Evolutionary conservation across 2,329 filamentous ascomycete genomes (phyloP).

Genomic region (Fusarium nelsonii): DNA sequence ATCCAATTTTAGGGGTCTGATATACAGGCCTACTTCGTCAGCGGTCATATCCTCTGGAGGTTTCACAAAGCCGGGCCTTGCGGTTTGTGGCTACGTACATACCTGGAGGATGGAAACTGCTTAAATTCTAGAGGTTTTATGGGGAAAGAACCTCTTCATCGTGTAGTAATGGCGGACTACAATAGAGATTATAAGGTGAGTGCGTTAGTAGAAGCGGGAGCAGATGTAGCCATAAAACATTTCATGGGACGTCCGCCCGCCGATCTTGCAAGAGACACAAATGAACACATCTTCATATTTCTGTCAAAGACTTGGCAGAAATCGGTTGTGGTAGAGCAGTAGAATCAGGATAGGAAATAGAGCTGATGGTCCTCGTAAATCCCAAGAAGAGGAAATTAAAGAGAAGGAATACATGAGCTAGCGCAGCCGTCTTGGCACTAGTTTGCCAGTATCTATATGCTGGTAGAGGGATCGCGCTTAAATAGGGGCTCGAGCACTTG

Average conservation of each 20-base stretch:
- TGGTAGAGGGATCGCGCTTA: not conserved
- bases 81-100: not conserved
- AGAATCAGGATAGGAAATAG: conserved; percentile 1
- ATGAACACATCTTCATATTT: not conserved
- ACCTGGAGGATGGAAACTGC: not conserved
- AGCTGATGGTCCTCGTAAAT: not conserved
- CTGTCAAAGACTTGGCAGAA: conserved; percentile 1
- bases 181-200: not conserved
- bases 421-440: not conserved
- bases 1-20: conserved; percentile 1
- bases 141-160: not conserved
- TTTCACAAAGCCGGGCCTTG: not conserved
- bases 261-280: not conserved
- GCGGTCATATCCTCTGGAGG: not conserved
- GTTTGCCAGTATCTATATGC: conserved; percentile 1
- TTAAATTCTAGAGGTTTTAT: not conserved
- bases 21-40: not conserved
- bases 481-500: not conserved
- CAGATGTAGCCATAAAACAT: not conserved
- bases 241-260: not conserved
- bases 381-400: not conserved
- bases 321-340: not conserved
- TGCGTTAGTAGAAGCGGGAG: not conserved
- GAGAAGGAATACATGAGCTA: not conserved
- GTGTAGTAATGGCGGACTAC: not conserved